phyloP scores from a whole-genome alignment of 768 basidiomycete genomes.

The Tulasnella sp. region DNA sequence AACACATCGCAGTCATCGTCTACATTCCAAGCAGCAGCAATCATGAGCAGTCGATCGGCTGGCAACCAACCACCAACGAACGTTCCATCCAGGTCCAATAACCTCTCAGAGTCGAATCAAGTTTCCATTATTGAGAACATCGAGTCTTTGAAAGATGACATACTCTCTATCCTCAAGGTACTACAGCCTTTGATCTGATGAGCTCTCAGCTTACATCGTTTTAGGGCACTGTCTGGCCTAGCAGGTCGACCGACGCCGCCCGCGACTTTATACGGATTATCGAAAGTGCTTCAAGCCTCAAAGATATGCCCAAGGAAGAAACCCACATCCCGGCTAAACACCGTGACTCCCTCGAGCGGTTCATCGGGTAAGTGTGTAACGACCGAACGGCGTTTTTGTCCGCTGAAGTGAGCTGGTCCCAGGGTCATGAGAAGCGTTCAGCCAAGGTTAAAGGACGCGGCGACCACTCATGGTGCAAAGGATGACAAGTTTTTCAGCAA shows the following conservation, averaged over 20 bases:
- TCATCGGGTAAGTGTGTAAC: not conserved
- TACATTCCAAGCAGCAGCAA: not conserved
- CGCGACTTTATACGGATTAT: not conserved
- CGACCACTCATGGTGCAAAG: not conserved
- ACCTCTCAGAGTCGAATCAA: not conserved
- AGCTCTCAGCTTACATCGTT: not conserved
- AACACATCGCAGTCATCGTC: not conserved
- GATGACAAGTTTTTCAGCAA: not conserved
- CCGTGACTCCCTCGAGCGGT: not conserved
- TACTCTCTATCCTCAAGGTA: not conserved
- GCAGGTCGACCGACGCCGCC: not conserved
- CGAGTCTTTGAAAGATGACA: not conserved
- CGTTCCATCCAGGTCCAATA: not conserved
- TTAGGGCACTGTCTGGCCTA: not conserved
- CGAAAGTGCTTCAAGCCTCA: not conserved
- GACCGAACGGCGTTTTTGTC: no score
- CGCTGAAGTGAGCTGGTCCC: not conserved
- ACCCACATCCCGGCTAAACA: not conserved
- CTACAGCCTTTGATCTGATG: not conserved
- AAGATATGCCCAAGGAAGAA: not conserved
- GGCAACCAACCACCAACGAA: not conserved
- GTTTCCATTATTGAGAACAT: not conserved
- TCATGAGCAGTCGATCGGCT: not conserved
- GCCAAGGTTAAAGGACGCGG: not conserved
- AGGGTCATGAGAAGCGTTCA: not conserved